Base-by-base conservation (phyloP, 441 rosid species). In the Raphanus hybrid region DNA sequence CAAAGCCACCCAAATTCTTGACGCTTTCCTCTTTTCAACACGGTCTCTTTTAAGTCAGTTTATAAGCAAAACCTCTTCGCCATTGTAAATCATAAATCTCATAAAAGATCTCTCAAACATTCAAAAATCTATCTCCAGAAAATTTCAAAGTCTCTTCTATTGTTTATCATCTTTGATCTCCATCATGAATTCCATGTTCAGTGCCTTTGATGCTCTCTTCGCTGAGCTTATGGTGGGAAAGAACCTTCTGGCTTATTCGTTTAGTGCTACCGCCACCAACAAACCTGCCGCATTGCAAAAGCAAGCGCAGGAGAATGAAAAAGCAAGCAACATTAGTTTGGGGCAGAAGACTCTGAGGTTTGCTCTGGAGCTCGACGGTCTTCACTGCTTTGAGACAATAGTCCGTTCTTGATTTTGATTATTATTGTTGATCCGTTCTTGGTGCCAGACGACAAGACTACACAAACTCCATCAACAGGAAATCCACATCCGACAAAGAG, bases 101-200 rank as follows among this genome's bases (percentile, higher is more conserved):
- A 60, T 12, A 3, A 59, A 48, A 59, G 0, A 71, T 71, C 69
- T 64, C 35, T 26, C 45, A 20, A 9, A 63, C 45, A 0, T 62
- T 29, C 27, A 12, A 15, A 29, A 10, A 29, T 9, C 20, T 62
- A 74, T 60, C 23, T n/a, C 34, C 57, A 32, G 2, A 70, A 57
- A 58, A 2, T 43, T 67, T 59, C 43, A 45, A 58, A 77, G 9
- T 71, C 72, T 71, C 41, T 16, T 3, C 4, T 35, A 16, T 26
- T 9, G 26, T 3, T 16, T 45, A 6, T 10, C 23, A 35, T 15
- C 58, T 75, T 41, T 26, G 27, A 11, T 59, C 16, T 50, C 5
- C n/a, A 79, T 64, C 43, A 79, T 79, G 79, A 79, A 79, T 70
- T 79, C 79, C 11, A 79, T 79, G 82, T 79, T 79, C 15, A 79